Base-by-base conservation (phyloP, 176 grass and related monocot species). In the Echinochloa phyllopogon region DNA sequence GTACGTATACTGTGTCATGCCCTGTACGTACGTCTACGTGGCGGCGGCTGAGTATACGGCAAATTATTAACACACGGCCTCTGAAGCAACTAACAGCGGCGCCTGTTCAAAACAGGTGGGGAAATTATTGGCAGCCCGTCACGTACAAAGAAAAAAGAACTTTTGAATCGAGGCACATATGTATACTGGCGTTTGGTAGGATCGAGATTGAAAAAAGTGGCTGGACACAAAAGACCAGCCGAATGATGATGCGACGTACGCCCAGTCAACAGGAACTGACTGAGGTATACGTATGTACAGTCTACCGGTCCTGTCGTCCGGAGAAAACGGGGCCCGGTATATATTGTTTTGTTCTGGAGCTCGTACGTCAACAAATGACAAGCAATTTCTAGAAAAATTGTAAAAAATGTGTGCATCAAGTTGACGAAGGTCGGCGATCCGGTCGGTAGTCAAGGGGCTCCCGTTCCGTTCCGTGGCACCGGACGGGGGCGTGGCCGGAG, bases 401-500 rank as follows among this genome's bases (percentile, higher is more conserved):
- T 21, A 11, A n/a, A 47, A 84, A 36, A 69, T 39, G 68, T 18
- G 12, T 17, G 78, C 44, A 13, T 76, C 27, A n/a, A n/a, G n/a
- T 10, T 47, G 78, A 44, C 63, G 21, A 36, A 66, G 42, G 23
- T 37, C 60, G 9, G 52, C 15, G 40, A 37, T 81, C 71, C 74
- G 51, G 63, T 43, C 20, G 50, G 67, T 23, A 43, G 80, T 79
- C 68, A 75, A 78, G 37, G 74, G 67, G 74, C 1, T 45, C 49
- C 33, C 69, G 75, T 69, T 87, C 13, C 56, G 67, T 13, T 36
- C 29, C 29, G 53, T 84, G 89, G 69, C 81, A 74, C 16, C 66
- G 2, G 60, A 44, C n/a, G 39, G 49, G 49, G 68, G 72, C 6
- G 36, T 38, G 65, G 65, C 36, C 65, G 8, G 65, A 41, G 15